Evolutionary conservation across 2,329 filamentous ascomycete species (phyloP).

Genomic region (Paraconiothyrium sp.): DNA sequence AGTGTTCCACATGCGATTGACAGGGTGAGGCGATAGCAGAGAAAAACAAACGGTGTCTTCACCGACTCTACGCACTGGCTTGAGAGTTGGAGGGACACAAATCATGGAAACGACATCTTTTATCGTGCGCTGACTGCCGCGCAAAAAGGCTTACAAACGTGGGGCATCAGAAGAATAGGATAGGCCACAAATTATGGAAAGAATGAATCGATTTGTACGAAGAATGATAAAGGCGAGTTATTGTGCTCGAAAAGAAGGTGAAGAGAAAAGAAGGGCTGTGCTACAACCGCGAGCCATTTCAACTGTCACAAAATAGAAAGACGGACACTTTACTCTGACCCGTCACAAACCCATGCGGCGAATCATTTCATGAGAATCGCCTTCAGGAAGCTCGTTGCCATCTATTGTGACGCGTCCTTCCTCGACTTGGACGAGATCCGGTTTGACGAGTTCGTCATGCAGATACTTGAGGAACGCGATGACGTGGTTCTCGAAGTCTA

Average conservation of each 20-base stretch:
- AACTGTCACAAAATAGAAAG: neutral
- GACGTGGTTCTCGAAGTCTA: constrained; percentile 52
- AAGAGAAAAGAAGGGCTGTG: neutral
- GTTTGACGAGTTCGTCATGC: constrained; percentile 54
- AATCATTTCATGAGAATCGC: constrained; percentile 44
- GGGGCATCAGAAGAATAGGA: neutral
- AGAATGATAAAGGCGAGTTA: neutral
- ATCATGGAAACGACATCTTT: no score
- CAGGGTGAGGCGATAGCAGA: neutral
- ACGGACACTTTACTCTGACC: neutral
- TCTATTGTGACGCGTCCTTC: constrained; percentile 52
- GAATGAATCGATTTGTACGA: neutral
- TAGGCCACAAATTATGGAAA: neutral
- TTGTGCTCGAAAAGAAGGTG: neutral
- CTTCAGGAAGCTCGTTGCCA: constrained; percentile 40
- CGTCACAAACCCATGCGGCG: constrained; percentile 42
- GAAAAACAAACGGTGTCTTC: neutral
- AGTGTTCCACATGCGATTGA: neutral
- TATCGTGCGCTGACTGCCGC: no score
- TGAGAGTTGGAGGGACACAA: no score
- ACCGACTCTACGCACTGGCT: neutral
- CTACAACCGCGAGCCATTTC: neutral
- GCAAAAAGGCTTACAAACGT: neutral
- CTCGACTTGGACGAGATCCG: constrained; percentile 63
- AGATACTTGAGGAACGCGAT: constrained; percentile 55